Percentiles rank a stretch among this genome's conserved stretches.
phyloP scores from a whole-genome alignment of 768 basidiomycete species.

The Lactifluus pinguis region DNA sequence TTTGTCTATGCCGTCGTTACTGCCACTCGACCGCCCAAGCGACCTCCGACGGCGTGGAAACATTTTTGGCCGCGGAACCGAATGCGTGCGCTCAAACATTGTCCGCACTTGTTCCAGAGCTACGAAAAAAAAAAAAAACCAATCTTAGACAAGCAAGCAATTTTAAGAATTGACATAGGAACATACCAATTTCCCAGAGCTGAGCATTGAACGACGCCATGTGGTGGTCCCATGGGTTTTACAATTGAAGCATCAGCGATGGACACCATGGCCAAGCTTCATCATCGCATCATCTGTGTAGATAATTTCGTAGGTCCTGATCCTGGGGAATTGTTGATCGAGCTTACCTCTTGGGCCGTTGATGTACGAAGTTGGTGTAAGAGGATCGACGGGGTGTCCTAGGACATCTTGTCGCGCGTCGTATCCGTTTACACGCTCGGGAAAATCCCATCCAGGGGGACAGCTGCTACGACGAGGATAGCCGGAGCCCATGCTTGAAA shows the following conservation, averaged over 20 bases:
- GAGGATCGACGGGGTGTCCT: not conserved
- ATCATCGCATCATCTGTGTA: conserved; percentile 71
- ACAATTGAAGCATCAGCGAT: conserved; percentile 74
- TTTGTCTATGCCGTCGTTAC: not conserved
- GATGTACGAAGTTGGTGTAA: not conserved
- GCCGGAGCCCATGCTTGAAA: not conserved
- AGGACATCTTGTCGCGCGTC: not conserved
- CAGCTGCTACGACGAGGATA: not conserved
- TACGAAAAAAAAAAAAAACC: not conserved
- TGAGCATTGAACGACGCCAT: conserved; percentile 67
- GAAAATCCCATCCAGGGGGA: not conserved
- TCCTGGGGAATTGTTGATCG: not conserved
- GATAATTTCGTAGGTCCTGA: not conserved
- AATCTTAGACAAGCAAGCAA: too few species aligned
- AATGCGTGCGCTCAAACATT: conserved; percentile 76
- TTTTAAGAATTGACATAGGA: too few species aligned
- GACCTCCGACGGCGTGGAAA: conserved; percentile 4
- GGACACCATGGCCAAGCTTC: conserved; percentile 65
- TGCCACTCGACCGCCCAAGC: not conserved
- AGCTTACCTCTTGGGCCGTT: not conserved
- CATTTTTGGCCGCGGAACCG: conserved; percentile 46
- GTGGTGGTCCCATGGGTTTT: conserved; percentile 73
- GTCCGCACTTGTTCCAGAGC: conserved; percentile 52
- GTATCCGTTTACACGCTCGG: not conserved
- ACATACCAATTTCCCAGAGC: conserved; percentile 61